These are phyloP conservation scores for Sclerospora graminicola DNA, from an alignment of 352 stramenopile species.

Conservation along the genomic window DNA sequence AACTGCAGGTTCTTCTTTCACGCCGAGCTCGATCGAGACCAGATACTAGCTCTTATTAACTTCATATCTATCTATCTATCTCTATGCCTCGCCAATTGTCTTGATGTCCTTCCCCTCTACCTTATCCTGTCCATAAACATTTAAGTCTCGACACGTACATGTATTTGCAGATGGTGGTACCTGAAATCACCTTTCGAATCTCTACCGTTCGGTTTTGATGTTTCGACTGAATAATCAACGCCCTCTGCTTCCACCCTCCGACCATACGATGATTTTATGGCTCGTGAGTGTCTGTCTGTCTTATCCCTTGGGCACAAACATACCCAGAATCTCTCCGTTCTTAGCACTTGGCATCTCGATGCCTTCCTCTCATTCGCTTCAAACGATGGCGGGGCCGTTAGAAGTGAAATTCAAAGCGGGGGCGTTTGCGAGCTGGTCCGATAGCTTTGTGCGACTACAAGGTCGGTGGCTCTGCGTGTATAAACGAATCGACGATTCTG, in stretches of 20 bases:
- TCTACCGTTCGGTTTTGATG: too few relatives aligned
- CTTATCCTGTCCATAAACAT: too few relatives aligned
- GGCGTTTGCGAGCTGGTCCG: slow-evolving; percentile 54
- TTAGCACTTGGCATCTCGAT: slow-evolving; percentile 8
- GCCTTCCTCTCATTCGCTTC: slow-evolving; percentile 25
- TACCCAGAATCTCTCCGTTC: slow-evolving; percentile 3
- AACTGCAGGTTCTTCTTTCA: too few relatives aligned
- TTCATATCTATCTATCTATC: too few relatives aligned
- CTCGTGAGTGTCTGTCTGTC: too few relatives aligned
- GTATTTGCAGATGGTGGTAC: too few relatives aligned
- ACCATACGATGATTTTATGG: background rate
- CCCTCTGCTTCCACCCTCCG: slow-evolving; percentile 18
- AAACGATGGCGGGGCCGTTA: slow-evolving; percentile 41
- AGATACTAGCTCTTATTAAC: too few relatives aligned
- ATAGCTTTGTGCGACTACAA: slow-evolving; percentile 52
- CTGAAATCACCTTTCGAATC: too few relatives aligned
- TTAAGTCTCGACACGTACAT: too few relatives aligned
- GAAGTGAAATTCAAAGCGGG: slow-evolving; percentile 64
- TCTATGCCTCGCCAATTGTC: too few relatives aligned
- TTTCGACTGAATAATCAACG: slow-evolving; percentile 10
- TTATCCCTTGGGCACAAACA: background rate
- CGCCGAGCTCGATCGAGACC: too few relatives aligned
- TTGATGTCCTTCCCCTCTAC: too few relatives aligned
- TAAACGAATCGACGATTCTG: slow-evolving; percentile 50
- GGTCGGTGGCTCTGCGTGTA: slow-evolving; percentile 64